Evolutionary conservation across 768 basidiomycete species (phyloP), one percentile per base, ranked within the genome.

Genomic region (Suillus americanus): DNA sequence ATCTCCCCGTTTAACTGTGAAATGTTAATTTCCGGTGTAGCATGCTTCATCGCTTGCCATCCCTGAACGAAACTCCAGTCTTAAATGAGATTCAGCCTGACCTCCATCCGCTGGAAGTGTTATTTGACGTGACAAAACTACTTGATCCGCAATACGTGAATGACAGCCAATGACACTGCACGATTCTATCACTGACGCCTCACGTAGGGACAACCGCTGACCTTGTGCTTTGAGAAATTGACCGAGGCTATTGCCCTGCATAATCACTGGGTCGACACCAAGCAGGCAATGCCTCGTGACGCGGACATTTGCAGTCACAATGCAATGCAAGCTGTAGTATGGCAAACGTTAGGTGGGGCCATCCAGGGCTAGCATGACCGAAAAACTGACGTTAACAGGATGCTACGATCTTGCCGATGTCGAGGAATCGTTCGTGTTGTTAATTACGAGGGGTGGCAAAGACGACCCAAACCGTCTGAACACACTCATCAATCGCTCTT

Each of bases 81-180:
- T 72, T 93, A 30, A 91, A 92, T 69, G 88, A 90, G 75, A 83
- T 92, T 13, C 91, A 94, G 70, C 84, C 89, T 5, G 85, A 90
- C 69, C 79, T 91, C 43, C 88, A 92, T 67, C 90, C 92, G 16
- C 79, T 87, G 5, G 92, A 94, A 73, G 81, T 93, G 45, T 80
- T 94, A 48, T 89, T 83, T 70, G 93, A 94, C 72, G 86, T 90
- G 14, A 82, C 83, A 71, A 94, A 94, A 73, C 81, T 94, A n/a
- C 75, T 92, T 61, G 83, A 87, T 48, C 85, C 89, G 12, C 77
- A 82, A 70, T 41, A 59, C 84, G 86, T 72, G 91, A 90, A 72
- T 28, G 81, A 50, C 9, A 35, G 16, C 28, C 45, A 65, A 40
- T 62, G 35, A 61, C 54, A 25, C 37, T 20, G 25, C 55, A 41